Evolutionary conservation across 495 filamentous ascomycete species (phyloP).

Genomic region (Rhypophila decipiens): DNA sequence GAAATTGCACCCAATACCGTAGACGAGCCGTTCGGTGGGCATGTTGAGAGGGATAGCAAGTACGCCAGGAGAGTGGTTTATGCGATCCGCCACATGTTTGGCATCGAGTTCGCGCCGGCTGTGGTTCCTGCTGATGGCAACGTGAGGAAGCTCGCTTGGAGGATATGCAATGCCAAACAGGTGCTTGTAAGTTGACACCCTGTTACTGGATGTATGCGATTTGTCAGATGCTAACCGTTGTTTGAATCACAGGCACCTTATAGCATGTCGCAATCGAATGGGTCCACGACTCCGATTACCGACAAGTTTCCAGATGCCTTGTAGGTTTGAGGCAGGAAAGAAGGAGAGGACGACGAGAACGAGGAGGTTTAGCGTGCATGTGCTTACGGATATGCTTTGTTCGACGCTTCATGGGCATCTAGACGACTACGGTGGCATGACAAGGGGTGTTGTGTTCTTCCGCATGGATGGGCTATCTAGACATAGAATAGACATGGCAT

Average conservation of each 20-base stretch:
- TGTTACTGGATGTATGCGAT: not conserved
- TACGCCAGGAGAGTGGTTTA: conserved; percentile 86
- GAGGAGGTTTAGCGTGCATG: not conserved
- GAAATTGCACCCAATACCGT: conserved; percentile 79
- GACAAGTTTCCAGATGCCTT: conserved; percentile 30
- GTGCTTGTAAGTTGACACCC: conserved; percentile 64
- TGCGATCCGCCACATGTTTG: conserved; percentile 96
- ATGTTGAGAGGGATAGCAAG: conserved; percentile 80
- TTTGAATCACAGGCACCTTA: conserved; percentile 50
- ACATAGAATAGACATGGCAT: no score
- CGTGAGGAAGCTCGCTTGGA: conserved; percentile 86
- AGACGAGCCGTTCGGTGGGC: conserved; percentile 74
- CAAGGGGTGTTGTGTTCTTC: no score
- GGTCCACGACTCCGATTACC: conserved; percentile 45
- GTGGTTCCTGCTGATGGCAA: conserved; percentile 92
- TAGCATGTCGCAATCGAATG: conserved; percentile 55
- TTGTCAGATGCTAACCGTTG: conserved; percentile 1
- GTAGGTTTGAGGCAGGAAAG: conserved; percentile 1
- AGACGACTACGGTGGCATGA: no score
- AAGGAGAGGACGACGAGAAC: not conserved
- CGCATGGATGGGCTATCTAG: no score
- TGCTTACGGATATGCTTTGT: not conserved
- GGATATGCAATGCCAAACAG: conserved; percentile 90
- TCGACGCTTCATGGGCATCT: no score
- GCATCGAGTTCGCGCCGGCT: conserved; percentile 87